A percentile compares a stretch with the other conserved stretches of the same genome.
Conservation (phyloP, 2,329 filamentous ascomycete genomes). For the Botrytis medusae region DNA sequence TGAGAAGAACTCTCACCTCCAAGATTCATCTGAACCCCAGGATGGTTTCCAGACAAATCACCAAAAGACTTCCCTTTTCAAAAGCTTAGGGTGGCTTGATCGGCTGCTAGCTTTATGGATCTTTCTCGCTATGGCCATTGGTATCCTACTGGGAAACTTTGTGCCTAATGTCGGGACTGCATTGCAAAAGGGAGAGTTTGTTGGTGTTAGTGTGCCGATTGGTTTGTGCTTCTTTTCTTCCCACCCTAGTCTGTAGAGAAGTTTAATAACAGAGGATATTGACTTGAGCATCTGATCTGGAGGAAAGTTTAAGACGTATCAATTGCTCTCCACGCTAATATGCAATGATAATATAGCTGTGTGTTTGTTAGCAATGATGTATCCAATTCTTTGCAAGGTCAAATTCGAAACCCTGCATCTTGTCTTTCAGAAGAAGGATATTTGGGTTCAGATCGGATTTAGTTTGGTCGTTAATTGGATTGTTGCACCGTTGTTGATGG, state of each 20-base stretch:
- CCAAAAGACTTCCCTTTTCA: constrained; percentile 27
- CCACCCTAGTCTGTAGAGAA: not conserved
- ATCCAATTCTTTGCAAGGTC: constrained; percentile 86
- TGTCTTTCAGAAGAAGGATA: constrained; percentile 56
- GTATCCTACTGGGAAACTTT: constrained; percentile 64
- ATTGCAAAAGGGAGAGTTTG: constrained; percentile 60
- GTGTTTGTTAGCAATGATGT: constrained; percentile 89
- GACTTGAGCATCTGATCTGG: not conserved
- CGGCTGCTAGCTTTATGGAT: constrained; percentile 59
- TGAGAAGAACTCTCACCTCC: not conserved
- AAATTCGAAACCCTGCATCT: constrained; percentile 72
- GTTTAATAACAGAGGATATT: not conserved
- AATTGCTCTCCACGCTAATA: not conserved
- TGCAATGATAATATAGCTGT: constrained; percentile 53
- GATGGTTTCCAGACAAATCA: not conserved
- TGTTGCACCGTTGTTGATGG: constrained; percentile 77
- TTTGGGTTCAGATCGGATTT: constrained; percentile 80
- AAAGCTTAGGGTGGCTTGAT: constrained; percentile 48
- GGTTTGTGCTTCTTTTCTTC: constrained; percentile 44
- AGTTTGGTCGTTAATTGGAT: constrained; percentile 81
- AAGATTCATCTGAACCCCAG: not conserved
- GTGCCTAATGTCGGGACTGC: constrained; percentile 54
- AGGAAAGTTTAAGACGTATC: not conserved
- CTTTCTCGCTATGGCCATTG: constrained; percentile 63
- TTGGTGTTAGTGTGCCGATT: constrained; percentile 63